Base-by-base conservation (phyloP, 305 asterid species). In the Striga hermonthica region DNA sequence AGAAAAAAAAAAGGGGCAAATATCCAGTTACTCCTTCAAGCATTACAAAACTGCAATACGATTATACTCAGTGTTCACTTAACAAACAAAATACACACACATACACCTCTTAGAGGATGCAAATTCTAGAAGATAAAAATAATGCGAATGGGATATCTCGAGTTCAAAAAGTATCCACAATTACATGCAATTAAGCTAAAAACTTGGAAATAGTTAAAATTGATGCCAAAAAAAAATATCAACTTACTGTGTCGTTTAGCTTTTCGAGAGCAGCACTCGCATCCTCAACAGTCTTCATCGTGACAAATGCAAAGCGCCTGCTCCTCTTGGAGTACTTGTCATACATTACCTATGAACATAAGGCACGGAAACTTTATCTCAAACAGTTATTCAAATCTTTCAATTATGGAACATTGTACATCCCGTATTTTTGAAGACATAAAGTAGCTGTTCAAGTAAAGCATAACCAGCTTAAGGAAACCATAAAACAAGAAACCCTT, bases 251-350 rank as follows among this genome's bases (percentile, higher is more conserved):
- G 79, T 87, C 96, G 44, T 91, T 84, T 35, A 91, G 83, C 79
- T 86, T 91, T 65, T 86, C 97, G 65, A 68, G 50, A 45, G 87
- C 89, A 31, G 87, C 86, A 70, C 60, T 74, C 61, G 96, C 96
- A 67, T 91, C 97, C 78, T 88, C 93, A 12, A 68, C 77, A 9
- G 93, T 81, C 75, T 79, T 86, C 95, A 88, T 91, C 7, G 93
- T 91, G 34, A 91, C 93, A 68, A 91, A 91, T 43, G 86, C 97
- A 79, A 88, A 91, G 8, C 97, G 79, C 13, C 97, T 78, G 80
- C 97, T 91, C 71, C 96, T 86, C 60, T 85, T 86, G 3, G 95
- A 80, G 85, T 85, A 91, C 75, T 86, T 86, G 66, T 91, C 97
- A 71, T 84, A 91, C 97, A 91, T 88, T 38, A 91, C 95, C 98